These are phyloP conservation scores for Dichomitus squalens DNA, from an alignment of 1,284 basidiomycete species.

Conservation along the genomic window DNA sequence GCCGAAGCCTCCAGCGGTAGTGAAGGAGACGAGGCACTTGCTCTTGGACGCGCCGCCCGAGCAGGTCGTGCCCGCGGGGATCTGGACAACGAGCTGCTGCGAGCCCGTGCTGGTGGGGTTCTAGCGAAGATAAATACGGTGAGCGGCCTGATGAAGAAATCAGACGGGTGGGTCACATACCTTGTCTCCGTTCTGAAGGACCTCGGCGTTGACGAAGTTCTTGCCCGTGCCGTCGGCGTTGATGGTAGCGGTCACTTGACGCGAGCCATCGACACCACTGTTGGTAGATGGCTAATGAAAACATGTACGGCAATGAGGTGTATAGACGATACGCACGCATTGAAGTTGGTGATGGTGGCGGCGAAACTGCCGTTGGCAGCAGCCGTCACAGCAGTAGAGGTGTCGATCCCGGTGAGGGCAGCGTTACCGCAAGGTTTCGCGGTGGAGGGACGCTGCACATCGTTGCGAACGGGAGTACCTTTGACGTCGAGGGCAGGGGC, in stretches of 20 bases:
- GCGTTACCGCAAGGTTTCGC: slow-evolving; percentile 45
- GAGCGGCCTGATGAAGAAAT: background rate
- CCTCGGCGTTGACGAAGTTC: slow-evolving; percentile 37
- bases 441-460: slow-evolving; percentile 48
- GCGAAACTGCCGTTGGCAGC: slow-evolving; percentile 45
- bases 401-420: slow-evolving; percentile 46
- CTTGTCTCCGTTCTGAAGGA: slow-evolving; percentile 41
- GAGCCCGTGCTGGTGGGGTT: slow-evolving; percentile 35
- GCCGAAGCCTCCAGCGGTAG: slow-evolving; percentile 47
- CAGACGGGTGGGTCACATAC: slow-evolving; percentile 24
- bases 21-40: slow-evolving; percentile 51
- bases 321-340: slow-evolving; percentile 41
- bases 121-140: slow-evolving; percentile 9
- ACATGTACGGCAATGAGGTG: too few species aligned
- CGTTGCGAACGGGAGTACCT: slow-evolving; percentile 40
- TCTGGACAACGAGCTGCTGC: slow-evolving; percentile 42
- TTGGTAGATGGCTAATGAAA: background rate
- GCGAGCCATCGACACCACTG: slow-evolving; percentile 51
- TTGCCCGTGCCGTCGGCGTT: slow-evolving; percentile 42
- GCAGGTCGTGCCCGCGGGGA: slow-evolving; percentile 52
- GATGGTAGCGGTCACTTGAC: slow-evolving; percentile 41
- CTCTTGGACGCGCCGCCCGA: slow-evolving; percentile 46
- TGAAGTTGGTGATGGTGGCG: slow-evolving; percentile 50
- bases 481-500: slow-evolving; percentile 51
- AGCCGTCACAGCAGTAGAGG: slow-evolving; percentile 43